Conservation (phyloP, 345 rosid genomes). For the Cardiospermum halicacabum region DNA sequence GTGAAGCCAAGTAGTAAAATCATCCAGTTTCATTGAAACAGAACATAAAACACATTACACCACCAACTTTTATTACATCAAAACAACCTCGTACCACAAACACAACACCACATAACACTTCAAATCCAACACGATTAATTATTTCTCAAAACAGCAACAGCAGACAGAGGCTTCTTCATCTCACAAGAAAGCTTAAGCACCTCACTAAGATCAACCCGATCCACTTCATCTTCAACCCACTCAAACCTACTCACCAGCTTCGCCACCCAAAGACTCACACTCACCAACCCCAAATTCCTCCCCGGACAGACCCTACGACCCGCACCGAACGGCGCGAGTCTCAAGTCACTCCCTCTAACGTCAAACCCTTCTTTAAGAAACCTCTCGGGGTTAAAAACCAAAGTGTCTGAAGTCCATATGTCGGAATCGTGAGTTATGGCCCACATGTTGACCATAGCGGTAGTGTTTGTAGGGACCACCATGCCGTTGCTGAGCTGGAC, state of each 20-base stretch:
- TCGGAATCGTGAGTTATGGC: conserved; percentile 73
- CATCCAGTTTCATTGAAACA: too few species aligned
- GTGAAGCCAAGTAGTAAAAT: too few species aligned
- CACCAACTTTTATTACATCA: too few species aligned
- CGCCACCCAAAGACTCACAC: conserved; percentile 79
- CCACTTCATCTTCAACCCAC: conserved; percentile 41
- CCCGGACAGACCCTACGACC: conserved; percentile 94
- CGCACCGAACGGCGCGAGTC: conserved; percentile 90
- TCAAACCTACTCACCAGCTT: conserved; percentile 47
- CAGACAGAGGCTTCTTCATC: conserved; percentile 70
- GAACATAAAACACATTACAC: too few species aligned
- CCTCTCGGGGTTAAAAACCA: conserved; percentile 68
- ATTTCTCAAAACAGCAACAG: too few species aligned
- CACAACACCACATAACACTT: too few species aligned
- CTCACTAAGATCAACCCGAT: conserved; percentile 61
- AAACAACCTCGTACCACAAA: too few species aligned
- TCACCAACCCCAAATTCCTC: conserved; percentile 62
- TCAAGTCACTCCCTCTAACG: conserved; percentile 56
- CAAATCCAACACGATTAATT: too few species aligned
- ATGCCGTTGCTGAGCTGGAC: conserved; percentile 76
- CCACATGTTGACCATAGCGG: conserved; percentile 99
- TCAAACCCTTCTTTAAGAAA: conserved; percentile 24
- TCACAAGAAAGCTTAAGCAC: conserved; percentile 83
- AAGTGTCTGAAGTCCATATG: conserved; percentile 56
- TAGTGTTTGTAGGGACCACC: conserved; percentile 68